Conservation (phyloP, 192 early-diverging fungal genomes). For the Backusella liffmaniae region DNA sequence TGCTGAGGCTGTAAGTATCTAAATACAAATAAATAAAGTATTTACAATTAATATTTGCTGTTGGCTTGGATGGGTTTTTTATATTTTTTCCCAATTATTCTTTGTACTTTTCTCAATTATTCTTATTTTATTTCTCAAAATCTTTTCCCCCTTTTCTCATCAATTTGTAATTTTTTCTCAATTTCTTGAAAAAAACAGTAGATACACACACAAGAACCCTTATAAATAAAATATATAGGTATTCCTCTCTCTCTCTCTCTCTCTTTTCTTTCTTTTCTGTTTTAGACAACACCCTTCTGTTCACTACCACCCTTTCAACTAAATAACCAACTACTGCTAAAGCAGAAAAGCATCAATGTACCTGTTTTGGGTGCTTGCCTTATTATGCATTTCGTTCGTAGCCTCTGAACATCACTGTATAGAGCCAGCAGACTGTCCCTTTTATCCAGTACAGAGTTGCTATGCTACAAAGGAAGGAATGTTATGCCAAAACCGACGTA, state of each 20-base stretch:
- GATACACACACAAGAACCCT: no score
- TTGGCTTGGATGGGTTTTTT: no score
- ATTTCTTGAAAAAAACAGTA: no score
- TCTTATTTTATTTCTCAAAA: no score
- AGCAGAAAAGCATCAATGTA: neutral
- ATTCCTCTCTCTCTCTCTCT: neutral
- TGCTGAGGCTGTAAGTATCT: no score
- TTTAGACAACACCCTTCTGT: neutral
- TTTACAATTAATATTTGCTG: no score
- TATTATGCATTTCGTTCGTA: neutral
- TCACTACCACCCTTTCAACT: neutral
- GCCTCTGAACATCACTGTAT: slow-evolving; percentile 19
- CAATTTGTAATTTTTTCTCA: no score
- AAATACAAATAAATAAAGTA: no score
- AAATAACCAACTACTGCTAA: neutral
- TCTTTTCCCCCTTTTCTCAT: no score
- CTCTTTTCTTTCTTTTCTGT: neutral
- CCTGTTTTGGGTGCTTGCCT: slow-evolving; percentile 12
- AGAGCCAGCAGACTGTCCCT: slow-evolving; percentile 28
- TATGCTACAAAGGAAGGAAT: slow-evolving; percentile 27
- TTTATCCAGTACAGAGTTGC: slow-evolving; percentile 32
- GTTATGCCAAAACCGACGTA: slow-evolving; percentile 25
- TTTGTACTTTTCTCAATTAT: no score
- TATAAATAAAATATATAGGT: neutral
- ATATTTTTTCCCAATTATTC: no score